Conservation (phyloP, 768 basidiomycete species). For the Filobasidium floriforme region DNA sequence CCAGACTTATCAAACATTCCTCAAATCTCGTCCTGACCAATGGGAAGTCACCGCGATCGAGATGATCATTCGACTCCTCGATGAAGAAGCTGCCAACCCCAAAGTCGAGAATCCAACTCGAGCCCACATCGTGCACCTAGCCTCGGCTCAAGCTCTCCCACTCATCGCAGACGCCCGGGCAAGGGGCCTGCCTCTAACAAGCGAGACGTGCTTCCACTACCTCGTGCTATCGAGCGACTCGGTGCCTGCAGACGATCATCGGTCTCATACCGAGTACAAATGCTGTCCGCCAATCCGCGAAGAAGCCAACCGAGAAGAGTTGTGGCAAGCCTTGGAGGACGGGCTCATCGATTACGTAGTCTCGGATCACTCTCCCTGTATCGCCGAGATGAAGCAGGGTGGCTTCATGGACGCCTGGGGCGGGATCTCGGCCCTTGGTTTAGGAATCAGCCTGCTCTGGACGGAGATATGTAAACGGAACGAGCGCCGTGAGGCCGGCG, state of each 20-base stretch:
- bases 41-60: slow-evolving; percentile 76
- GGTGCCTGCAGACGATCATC: slow-evolving; percentile 54
- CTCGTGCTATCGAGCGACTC: slow-evolving; percentile 65
- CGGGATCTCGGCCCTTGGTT: slow-evolving; percentile 81
- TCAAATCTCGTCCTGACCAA: slow-evolving; percentile 70
- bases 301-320: slow-evolving; percentile 58
- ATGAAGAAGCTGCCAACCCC: slow-evolving; percentile 7
- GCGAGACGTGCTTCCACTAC: slow-evolving; percentile 98
- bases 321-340: slow-evolving; percentile 75
- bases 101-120: slow-evolving; percentile 40
- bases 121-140: slow-evolving; percentile 92
- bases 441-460: slow-evolving; percentile 83
- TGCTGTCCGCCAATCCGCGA: slow-evolving; percentile 91
- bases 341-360: slow-evolving; percentile 87
- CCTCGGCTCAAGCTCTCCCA: slow-evolving; percentile 73
- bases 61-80: slow-evolving; percentile 53
- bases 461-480: slow-evolving; percentile 65
- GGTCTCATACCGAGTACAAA: slow-evolving; percentile 66
- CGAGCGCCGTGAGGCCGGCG: slow-evolving; percentile 7
- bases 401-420: slow-evolving; percentile 89
- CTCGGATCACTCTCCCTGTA: slow-evolving; percentile 92
- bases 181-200: slow-evolving; percentile 60
- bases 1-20: slow-evolving; percentile 69
- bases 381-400: slow-evolving; percentile 66
- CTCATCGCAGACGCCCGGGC: slow-evolving; percentile 61